A percentile compares a stretch with the other conserved stretches of the same genome.
These are phyloP conservation scores for Tetrapyrgos nigripes DNA, from an alignment of 1,284 basidiomycete species.

Conservation along the genomic window DNA sequence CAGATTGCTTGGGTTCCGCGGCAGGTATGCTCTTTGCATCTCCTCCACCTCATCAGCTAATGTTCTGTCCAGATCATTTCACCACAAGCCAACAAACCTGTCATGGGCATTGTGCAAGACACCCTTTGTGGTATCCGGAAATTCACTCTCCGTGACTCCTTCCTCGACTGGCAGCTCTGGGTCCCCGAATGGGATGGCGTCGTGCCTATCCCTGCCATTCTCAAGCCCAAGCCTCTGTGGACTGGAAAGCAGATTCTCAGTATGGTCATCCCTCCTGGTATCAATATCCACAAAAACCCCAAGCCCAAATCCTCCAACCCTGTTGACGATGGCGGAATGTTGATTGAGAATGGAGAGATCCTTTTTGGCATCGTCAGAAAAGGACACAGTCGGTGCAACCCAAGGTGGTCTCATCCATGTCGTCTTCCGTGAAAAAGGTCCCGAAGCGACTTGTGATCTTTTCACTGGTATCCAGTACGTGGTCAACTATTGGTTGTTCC, in stretches of 20 bases:
- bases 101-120: slow-evolving; percentile 99
- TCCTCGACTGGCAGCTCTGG: slow-evolving; percentile 97
- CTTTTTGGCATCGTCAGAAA: slow-evolving; percentile 97
- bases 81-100: slow-evolving; percentile 99
- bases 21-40: slow-evolving; percentile 62
- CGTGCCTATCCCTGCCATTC: slow-evolving; percentile 91
- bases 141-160: slow-evolving; percentile 94
- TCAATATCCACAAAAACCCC: slow-evolving; percentile 88
- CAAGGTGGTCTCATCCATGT: slow-evolving; percentile 97
- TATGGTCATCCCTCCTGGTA: slow-evolving; percentile 93
- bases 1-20: slow-evolving; percentile 99
- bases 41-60: neutral
- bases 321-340: slow-evolving; percentile 91
- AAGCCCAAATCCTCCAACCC: slow-evolving; percentile 86
- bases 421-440: slow-evolving; percentile 97
- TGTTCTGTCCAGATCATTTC: slow-evolving; percentile 83
- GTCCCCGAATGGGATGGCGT: slow-evolving; percentile 97
- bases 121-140: slow-evolving; percentile 98
- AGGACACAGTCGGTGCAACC: slow-evolving; percentile 96
- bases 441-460: slow-evolving; percentile 89
- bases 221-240: slow-evolving; percentile 98
- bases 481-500: slow-evolving; percentile 98
- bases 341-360: slow-evolving; percentile 98
- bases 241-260: slow-evolving; percentile 97
- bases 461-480: slow-evolving; percentile 96